These are phyloP conservation scores for Aeschynomene evenia DNA, from an alignment of 306 rosid genomes.

Conservation along the genomic window DNA sequence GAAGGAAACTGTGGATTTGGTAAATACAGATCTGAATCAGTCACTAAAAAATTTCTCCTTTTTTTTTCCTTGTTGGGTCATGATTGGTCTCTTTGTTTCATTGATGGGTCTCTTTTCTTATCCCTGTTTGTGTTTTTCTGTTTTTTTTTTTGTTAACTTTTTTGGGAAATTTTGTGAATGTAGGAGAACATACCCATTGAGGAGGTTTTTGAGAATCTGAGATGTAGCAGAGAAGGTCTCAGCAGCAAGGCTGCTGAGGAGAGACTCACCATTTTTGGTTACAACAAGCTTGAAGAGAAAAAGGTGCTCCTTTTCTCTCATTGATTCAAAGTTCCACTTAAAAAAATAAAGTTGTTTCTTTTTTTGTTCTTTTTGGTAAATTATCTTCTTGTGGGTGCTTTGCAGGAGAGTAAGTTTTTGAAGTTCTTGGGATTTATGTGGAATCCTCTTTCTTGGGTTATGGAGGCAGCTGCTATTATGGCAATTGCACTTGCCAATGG, in stretches of 20 bases:
- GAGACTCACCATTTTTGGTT: slow-evolving; percentile 77
- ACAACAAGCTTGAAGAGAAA: slow-evolving; percentile 98
- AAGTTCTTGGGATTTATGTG: slow-evolving; percentile 98
- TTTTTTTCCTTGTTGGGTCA: slow-evolving; percentile 4
- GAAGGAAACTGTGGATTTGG: slow-evolving; percentile 99
- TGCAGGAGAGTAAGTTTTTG: slow-evolving; percentile 84
- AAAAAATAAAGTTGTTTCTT: not conserved
- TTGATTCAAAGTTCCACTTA: not conserved
- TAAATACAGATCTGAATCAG: slow-evolving; percentile 63
- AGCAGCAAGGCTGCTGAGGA: slow-evolving; percentile 84
- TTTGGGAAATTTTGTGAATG: slow-evolving; percentile 35
- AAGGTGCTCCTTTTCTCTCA: slow-evolving; percentile 38
- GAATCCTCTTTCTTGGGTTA: slow-evolving; percentile 99
- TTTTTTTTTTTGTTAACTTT: no score
- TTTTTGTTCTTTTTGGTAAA: slow-evolving; percentile 15
- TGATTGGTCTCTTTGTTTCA: slow-evolving; percentile 8
- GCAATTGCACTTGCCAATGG: slow-evolving; percentile 99
- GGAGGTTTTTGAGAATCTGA: slow-evolving; percentile 93
- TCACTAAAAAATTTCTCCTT: slow-evolving; percentile 16
- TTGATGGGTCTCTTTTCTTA: not conserved
- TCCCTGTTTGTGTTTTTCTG: not conserved
- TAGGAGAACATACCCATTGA: slow-evolving; percentile 97
- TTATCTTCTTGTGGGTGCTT: slow-evolving; percentile 32
- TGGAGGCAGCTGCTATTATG: slow-evolving; percentile 99
- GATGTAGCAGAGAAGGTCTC: slow-evolving; percentile 95